These are phyloP conservation scores for Craspedostauros australis DNA, from an alignment of 108 stramenopile genomes.

Conservation along the genomic window DNA sequence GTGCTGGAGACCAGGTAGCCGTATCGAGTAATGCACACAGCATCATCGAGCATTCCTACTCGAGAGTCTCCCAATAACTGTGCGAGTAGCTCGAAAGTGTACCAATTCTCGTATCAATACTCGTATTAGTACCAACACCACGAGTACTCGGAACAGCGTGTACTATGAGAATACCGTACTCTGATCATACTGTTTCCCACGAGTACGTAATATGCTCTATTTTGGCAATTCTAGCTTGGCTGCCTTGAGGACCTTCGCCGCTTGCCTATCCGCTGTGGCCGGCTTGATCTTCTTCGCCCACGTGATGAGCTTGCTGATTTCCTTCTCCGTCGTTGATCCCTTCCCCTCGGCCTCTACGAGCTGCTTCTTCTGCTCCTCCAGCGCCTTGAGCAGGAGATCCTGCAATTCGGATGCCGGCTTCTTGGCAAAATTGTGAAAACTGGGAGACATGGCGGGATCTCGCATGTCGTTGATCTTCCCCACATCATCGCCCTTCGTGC, in stretches of 20 bases:
- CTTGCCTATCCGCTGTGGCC: slow-evolving; percentile 77
- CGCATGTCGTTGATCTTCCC: slow-evolving; percentile 73
- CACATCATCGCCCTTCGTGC: slow-evolving; percentile 65
- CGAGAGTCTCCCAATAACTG: no score
- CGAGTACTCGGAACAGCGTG: neutral
- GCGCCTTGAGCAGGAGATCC: slow-evolving; percentile 51
- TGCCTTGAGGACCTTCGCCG: slow-evolving; percentile 74
- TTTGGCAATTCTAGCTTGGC: slow-evolving; percentile 17
- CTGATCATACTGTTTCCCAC: no score
- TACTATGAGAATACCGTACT: neutral
- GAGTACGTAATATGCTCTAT: neutral
- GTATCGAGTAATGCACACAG: no score
- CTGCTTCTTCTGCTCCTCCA: slow-evolving; percentile 59
- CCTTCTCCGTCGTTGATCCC: slow-evolving; percentile 70
- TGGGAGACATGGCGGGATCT: slow-evolving; percentile 46
- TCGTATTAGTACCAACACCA: no score
- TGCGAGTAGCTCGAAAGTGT: no score
- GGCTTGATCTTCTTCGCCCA: slow-evolving; percentile 76
- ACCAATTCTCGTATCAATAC: no score
- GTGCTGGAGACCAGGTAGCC: no score
- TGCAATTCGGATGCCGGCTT: slow-evolving; percentile 65
- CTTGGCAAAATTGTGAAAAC: slow-evolving; percentile 61
- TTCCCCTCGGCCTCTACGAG: slow-evolving; percentile 60
- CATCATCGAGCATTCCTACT: no score
- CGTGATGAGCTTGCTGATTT: slow-evolving; percentile 59